Conservation (phyloP, 2,329 filamentous ascomycete genomes). For the Talaromyces sp. region DNA sequence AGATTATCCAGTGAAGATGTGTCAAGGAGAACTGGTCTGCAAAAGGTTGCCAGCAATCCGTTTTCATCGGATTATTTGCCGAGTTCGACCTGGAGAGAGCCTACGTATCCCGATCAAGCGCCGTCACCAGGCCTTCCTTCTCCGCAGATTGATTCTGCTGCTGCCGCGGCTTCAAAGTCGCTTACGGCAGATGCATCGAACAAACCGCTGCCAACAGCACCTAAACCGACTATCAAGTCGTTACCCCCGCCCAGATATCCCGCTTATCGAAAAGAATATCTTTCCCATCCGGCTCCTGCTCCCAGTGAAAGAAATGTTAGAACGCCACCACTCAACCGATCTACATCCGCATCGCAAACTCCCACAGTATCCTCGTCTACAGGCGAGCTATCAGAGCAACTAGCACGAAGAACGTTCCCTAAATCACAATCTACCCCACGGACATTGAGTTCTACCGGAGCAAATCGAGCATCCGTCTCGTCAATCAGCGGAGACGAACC, state of each 20-base stretch:
- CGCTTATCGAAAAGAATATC: slow-evolving; percentile 16
- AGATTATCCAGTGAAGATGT: slow-evolving; percentile 5
- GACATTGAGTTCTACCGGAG: slow-evolving; percentile 1
- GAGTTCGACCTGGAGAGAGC: slow-evolving; percentile 19
- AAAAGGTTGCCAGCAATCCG: neutral
- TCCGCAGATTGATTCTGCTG: slow-evolving; percentile 16
- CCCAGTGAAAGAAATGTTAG: slow-evolving; percentile 6
- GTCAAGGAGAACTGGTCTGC: slow-evolving; percentile 8
- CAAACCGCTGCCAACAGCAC: slow-evolving; percentile 5
- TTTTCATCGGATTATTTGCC: slow-evolving; percentile 21
- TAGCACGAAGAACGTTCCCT: slow-evolving; percentile 1
- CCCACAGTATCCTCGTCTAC: slow-evolving; percentile 3
- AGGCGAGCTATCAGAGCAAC: neutral
- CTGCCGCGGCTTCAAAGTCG: slow-evolving; percentile 11
- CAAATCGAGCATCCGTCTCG: slow-evolving; percentile 20
- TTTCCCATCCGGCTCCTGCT: neutral
- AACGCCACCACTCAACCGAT: slow-evolving; percentile 15
- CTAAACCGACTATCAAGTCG: slow-evolving; percentile 36
- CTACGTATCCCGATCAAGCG: slow-evolving; percentile 11
- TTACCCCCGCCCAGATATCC: slow-evolving; percentile 29
- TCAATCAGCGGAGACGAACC: slow-evolving; percentile 36
- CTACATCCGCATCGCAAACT: slow-evolving; percentile 16
- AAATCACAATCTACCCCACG: slow-evolving; percentile 17
- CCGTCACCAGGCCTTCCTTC: neutral
- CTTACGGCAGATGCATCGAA: neutral